Percentiles rank a stretch among this genome's conserved stretches.
phyloP scores from a whole-genome alignment of 2,329 filamentous ascomycete species.

The Talaromyces verruculosus region DNA sequence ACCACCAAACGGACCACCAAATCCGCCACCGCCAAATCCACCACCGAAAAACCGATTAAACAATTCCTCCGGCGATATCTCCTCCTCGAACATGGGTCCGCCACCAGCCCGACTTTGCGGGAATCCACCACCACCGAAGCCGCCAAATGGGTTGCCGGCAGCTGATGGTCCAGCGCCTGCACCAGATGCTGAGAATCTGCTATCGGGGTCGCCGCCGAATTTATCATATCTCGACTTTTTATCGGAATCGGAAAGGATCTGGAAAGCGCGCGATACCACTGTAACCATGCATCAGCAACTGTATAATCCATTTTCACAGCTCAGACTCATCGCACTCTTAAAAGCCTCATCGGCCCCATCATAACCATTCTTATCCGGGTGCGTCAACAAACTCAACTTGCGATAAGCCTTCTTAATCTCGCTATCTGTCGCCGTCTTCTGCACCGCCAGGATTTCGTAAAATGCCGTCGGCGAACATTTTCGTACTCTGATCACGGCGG shows the following conservation, averaged over 20 bases:
- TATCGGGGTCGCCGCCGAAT: slow-evolving; percentile 90
- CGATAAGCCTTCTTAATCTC: slow-evolving; percentile 98
- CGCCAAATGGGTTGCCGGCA: slow-evolving; percentile 44
- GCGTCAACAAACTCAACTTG: slow-evolving; percentile 88
- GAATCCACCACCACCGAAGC: slow-evolving; percentile 51
- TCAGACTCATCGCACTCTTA: slow-evolving; percentile 62
- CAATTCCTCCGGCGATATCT: slow-evolving; percentile 94
- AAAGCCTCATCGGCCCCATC: slow-evolving; percentile 95
- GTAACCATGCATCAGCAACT: neutral
- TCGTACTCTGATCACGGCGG: slow-evolving; percentile 84
- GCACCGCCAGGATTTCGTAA: slow-evolving; percentile 87
- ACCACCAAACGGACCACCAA: slow-evolving; percentile 69
- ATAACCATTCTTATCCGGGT: slow-evolving; percentile 98
- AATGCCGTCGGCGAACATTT: slow-evolving; percentile 82
- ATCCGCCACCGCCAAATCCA: slow-evolving; percentile 53
- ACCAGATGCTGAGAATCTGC: slow-evolving; percentile 64
- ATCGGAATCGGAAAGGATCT: slow-evolving; percentile 87
- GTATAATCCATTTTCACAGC: neutral
- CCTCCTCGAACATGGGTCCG: slow-evolving; percentile 74
- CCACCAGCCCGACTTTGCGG: slow-evolving; percentile 45
- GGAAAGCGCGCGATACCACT: slow-evolving; percentile 91
- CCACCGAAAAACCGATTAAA: slow-evolving; percentile 95
- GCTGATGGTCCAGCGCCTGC: slow-evolving; percentile 38
- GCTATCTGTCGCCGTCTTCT: slow-evolving; percentile 66
- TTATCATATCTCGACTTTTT: slow-evolving; percentile 87